phyloP scores from a whole-genome alignment of 192 early-diverging fungal species.

The Pilaira anomala region DNA sequence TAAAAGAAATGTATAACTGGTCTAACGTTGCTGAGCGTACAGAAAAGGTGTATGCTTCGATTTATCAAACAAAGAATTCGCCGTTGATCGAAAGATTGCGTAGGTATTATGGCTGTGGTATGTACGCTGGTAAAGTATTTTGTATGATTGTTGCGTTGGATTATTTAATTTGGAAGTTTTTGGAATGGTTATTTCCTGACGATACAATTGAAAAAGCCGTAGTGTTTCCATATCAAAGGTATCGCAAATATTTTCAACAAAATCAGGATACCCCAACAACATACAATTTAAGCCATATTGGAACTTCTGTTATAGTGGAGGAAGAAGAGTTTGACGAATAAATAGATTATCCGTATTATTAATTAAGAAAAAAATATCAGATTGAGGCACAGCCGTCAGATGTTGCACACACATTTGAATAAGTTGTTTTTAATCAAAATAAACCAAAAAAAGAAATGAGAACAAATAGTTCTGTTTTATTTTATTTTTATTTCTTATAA shows the following conservation, averaged over 20 bases:
- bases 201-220: constrained; percentile 70
- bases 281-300: not conserved
- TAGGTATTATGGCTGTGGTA: constrained; percentile 82
- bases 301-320: not conserved
- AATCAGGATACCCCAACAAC: not conserved
- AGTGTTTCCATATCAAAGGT: constrained; percentile 61
- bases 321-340: not conserved
- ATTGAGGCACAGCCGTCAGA: constrained; percentile 7
- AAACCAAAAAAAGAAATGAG: not conserved
- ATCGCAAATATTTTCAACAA: constrained; percentile 21
- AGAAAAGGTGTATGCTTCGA: constrained; percentile 73
- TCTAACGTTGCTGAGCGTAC: constrained; percentile 91
- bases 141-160: constrained; percentile 87
- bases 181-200: constrained; percentile 80
- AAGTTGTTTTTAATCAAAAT: no score
- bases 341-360: not conserved
- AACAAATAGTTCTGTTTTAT: not conserved
- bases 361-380: constrained; percentile 1
- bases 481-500: not conserved
- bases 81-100: constrained; percentile 53
- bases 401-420: no score
- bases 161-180: constrained; percentile 74
- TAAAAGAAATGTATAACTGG: constrained; percentile 97
- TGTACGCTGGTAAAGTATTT: constrained; percentile 87
- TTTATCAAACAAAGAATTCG: constrained; percentile 61